phyloP scores from a whole-genome alignment of 2,329 filamentous ascomycete species.

The Cryoendolithus antarcticus region DNA sequence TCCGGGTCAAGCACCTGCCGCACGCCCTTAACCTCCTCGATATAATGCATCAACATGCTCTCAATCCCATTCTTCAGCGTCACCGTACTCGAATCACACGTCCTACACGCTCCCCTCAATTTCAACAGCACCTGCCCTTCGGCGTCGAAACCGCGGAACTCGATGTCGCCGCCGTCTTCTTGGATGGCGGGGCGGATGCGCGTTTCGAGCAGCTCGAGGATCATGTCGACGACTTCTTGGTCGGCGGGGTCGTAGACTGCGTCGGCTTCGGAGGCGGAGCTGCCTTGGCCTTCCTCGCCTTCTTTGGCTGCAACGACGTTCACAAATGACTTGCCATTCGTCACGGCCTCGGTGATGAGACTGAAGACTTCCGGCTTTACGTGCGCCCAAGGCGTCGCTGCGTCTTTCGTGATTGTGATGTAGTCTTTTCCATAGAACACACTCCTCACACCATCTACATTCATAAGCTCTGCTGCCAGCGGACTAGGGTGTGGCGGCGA shows the following conservation, averaged over 20 bases:
- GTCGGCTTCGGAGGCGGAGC: slow-evolving; percentile 47
- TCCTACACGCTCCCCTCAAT: slow-evolving; percentile 86
- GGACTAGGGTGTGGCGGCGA: slow-evolving; percentile 82
- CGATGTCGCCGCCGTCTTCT: slow-evolving; percentile 95
- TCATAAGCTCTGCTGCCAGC: slow-evolving; percentile 79
- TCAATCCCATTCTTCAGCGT: slow-evolving; percentile 97
- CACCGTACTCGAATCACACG: slow-evolving; percentile 92
- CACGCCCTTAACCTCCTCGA: slow-evolving; percentile 90
- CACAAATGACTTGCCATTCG: slow-evolving; percentile 70
- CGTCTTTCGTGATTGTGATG: slow-evolving; percentile 89
- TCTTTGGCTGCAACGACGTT: slow-evolving; percentile 51
- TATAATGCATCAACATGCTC: slow-evolving; percentile 83
- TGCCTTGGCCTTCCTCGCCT: slow-evolving; percentile 37
- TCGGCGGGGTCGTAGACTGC: slow-evolving; percentile 81
- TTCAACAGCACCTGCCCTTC: slow-evolving; percentile 61
- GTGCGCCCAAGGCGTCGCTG: slow-evolving; percentile 83
- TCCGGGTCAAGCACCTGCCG: slow-evolving; percentile 83
- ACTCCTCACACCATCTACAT: slow-evolving; percentile 84
- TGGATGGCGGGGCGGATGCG: slow-evolving; percentile 91
- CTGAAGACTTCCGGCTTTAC: slow-evolving; percentile 92
- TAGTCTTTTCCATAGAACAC: slow-evolving; percentile 93
- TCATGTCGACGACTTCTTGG: slow-evolving; percentile 91
- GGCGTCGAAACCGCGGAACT: slow-evolving; percentile 72
- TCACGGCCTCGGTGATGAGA: slow-evolving; percentile 85
- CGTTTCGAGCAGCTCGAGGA: slow-evolving; percentile 93